Evolutionary conservation across 2,329 filamentous ascomycete genomes (phyloP), one percentile per base, ranked within the genome.

Genomic region (Colletotrichum limetticola): DNA sequence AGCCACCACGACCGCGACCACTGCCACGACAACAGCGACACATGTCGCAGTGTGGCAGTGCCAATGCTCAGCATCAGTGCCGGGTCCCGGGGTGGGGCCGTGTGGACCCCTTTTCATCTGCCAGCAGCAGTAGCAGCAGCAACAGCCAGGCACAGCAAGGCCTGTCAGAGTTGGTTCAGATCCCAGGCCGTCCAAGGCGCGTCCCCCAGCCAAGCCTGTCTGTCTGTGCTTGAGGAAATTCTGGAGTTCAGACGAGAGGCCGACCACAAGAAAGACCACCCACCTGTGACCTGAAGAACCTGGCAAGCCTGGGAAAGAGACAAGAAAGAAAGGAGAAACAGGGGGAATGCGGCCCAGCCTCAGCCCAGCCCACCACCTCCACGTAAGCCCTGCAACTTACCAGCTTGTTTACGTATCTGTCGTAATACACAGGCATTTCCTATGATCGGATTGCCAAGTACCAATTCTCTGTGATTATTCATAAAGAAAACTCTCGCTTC

Each of bases 261-360:
- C 52, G 12, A 58, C 37, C 49, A 59, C 53, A 46, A 55, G 57
- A 63, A 58, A 59, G 57, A 46, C n/a, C 22, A 19, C 37, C 37
- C 37, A 35, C 32, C 32, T 42, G 37, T 42, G 37, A 42, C 6
- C 16, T 42, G 5, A 42, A 42, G 16, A 42, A 42, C 37, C 37
- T 42, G 37, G 37, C 37, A 59, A 61, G 42, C 16, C 37, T 42
- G 37, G 37, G 24, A 59, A 61, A 42, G 56, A 62, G 53, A 32
- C 14, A 46, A 32, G 52, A 35, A 53, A 53, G 28, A 46, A 22
- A 46, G 28, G 60, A 53, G 24, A 57, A 16, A 63, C 62, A 58
- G 57, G 58, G 69, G 59, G 70, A 69, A 69, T 60, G 66, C 66
- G 63, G 42, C 66, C 70, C 70, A 72, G 70, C 70, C 70, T 72